These are phyloP conservation scores for Cyberlindnera galapagoensis DNA, from an alignment of 805 yeast genomes.

Conservation along the genomic window DNA sequence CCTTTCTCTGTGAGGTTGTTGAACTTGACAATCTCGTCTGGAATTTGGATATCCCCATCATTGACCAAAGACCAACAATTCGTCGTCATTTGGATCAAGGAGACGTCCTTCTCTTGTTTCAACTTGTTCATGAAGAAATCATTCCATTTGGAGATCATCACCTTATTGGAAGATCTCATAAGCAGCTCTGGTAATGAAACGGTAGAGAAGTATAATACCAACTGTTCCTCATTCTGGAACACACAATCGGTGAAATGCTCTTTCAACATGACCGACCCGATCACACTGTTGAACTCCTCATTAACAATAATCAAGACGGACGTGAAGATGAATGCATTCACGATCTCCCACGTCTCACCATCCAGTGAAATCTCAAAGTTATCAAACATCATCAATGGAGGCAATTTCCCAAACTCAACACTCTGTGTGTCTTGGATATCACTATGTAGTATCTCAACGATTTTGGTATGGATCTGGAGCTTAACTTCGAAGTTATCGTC, in stretches of 20 bases:
- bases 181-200: conserved; percentile 39
- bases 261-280: conserved; percentile 35
- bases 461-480: conserved; percentile 10
- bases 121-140: conserved; percentile 19
- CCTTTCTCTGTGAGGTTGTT: conserved; percentile 32
- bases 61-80: conserved; percentile 42
- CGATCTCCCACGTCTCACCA: conserved; percentile 36
- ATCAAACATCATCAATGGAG: conserved; percentile 35
- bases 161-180: conserved; percentile 25
- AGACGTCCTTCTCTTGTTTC: conserved; percentile 13
- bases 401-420: conserved; percentile 16
- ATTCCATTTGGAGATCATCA: conserved; percentile 37
- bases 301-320: conserved; percentile 25
- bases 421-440: conserved; percentile 9
- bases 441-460: conserved; percentile 3
- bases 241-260: conserved; percentile 31
- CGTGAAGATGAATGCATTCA: conserved; percentile 30
- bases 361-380: conserved; percentile 35
- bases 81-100: conserved; percentile 42
- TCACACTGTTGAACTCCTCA: conserved; percentile 19
- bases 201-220: conserved; percentile 33
- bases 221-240: conserved; percentile 18
- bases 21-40: conserved; percentile 33
- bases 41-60: conserved; percentile 27
- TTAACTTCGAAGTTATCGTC: conserved; percentile 7